Conservation (phyloP, 306 rosid genomes). For the Acacia confusa region DNA sequence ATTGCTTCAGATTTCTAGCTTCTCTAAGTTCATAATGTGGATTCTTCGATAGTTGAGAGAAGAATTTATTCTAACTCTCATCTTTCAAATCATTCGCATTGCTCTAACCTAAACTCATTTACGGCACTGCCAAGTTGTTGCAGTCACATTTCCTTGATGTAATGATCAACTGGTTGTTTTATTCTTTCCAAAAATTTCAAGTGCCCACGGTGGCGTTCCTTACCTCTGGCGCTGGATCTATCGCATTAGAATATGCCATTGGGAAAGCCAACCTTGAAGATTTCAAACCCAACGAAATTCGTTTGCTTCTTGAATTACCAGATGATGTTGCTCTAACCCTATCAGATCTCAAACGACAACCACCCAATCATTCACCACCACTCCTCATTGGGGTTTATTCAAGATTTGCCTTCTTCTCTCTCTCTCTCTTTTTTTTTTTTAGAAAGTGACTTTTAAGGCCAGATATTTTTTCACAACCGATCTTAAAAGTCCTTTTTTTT, state of each 20-base stretch:
- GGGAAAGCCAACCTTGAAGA: constrained; percentile 55
- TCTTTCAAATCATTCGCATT: background rate
- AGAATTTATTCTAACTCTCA: background rate
- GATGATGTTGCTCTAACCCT: constrained; percentile 45
- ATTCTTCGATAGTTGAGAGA: too few relatives aligned
- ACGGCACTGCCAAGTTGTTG: background rate
- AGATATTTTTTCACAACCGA: too few relatives aligned
- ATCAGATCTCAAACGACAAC: constrained; percentile 39
- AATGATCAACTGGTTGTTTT: constrained; percentile 51
- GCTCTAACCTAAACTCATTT: background rate
- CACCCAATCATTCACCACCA: constrained; percentile 22
- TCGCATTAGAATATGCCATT: constrained; percentile 51
- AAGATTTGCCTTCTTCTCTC: too few relatives aligned
- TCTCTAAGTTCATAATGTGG: too few relatives aligned
- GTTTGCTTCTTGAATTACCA: constrained; percentile 56
- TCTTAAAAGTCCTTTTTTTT: too few relatives aligned
- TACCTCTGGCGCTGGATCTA: constrained; percentile 64
- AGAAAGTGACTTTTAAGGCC: too few relatives aligned
- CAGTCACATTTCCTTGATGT: constrained; percentile 34
- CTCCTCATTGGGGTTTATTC: too few relatives aligned
- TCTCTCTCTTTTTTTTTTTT: too few relatives aligned
- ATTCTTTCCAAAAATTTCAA: constrained; percentile 39
- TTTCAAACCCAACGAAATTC: constrained; percentile 45
- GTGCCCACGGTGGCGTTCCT: constrained; percentile 55
- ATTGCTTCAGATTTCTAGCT: too few relatives aligned